Evolutionary conservation across 2,329 filamentous ascomycete genomes (phyloP), one percentile per base, ranked within the genome.

Genomic region (Apiospora malaysiana): DNA sequence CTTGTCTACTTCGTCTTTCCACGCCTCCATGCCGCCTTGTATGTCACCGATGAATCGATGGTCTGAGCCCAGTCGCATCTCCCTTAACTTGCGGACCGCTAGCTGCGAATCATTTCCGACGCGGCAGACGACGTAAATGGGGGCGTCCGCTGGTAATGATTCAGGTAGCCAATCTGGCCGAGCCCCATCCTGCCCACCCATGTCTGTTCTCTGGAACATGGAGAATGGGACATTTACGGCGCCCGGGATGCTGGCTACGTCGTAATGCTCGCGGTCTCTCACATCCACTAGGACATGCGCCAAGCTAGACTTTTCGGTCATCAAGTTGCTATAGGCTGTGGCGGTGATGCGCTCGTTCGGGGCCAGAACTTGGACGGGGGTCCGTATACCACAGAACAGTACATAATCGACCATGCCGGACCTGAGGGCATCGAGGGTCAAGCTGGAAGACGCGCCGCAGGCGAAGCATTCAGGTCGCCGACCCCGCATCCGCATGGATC

Each of bases 181-280:
- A 4, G 77, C 73, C 42, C 74, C 74, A 10, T 76, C 69, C 4
- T 78, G 70, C 40, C 73, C 76, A 68, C 67, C 65, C 25, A 16
- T 72, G 56, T 70, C 72, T 21, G 70, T 69, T 51, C 75, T 65
- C 49, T 85, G 83, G 21, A 89, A 82, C 0, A 81, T 84, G 16
- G 89, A 92, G 76, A 92, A 93, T 0, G 90, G 93, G 0, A 94
- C 80, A 75, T 94, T 98, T 68, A 97, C 82, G 37, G 93, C 94
- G 0, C 92, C 92, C 0, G 90, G 85, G 9, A 99, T 85, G 72
- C 87, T 90, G 73, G 92, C 94, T 63, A 98, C 90, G 21, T 92
- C 91, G 74, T 93, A 98, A 72, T 97, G 94, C 40, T 94, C 93
- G 76, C 90, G 90, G 75, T 97, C 94, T 2, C 96, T 87, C 0